Base-by-base conservation (phyloP, 306 rosid genomes). In the Gastrolobium villosum region DNA sequence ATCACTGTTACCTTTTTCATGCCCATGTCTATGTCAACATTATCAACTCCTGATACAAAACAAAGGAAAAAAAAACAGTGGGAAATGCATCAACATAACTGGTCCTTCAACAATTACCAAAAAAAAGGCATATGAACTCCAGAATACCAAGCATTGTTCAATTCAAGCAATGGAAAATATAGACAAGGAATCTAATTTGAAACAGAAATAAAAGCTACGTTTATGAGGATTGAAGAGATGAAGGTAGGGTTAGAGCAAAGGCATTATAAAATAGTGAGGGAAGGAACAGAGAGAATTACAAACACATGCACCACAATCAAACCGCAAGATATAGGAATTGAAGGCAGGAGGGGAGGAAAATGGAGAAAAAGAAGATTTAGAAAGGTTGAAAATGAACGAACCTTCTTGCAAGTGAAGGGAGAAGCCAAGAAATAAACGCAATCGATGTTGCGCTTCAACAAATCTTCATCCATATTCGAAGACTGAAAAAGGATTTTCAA, bases 341-440 rank as follows among this genome's bases (percentile, higher is more conserved):
- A 60, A 55, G 37, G 5, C 14, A 36, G 13, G 49, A 66, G 6
- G 13, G 6, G 36, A 62, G 44, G 7, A 15, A 37, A 3, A 13
- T 9, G 11, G 55, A 13, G 26, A 30, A 5, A 15, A 62, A 5
- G 3, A 4, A n/a, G 28, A 11, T 10, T 2, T 4, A 41, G 60
- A n/a, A 69, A 48, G 40, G 49, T 10, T 50, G 75, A 14, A 69
- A 59, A 20, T 7, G 9, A 41, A 71, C 68, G 54, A 48, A 92
- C 96, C 96, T 94, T 94, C 86, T 89, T 88, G 92, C 98, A 94
- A 63, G 98, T 90, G 82, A 92, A 91, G 39, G 98, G 98, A 28
- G 98, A 90, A 50, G 96, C 97, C 75, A 89, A 72, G 87, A 94
- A 92, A 84, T 89, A 89, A 64, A 92, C 94, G 79, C 98, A 94